Conservation (phyloP, 2,329 filamentous ascomycete genomes). For the Ophiostoma himal-ulmi region DNA sequence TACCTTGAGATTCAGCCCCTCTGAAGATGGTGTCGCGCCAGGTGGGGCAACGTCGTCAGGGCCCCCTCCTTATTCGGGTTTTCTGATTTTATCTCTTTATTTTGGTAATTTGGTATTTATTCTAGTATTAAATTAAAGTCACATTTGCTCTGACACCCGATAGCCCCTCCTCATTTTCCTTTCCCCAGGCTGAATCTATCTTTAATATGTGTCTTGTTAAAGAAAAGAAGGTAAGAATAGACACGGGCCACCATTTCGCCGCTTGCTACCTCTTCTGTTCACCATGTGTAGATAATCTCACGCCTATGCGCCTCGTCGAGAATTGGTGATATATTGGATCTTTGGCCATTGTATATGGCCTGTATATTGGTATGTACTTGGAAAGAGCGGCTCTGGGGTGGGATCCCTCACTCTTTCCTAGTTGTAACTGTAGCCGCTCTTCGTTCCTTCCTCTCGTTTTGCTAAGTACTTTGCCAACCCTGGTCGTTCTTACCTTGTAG, state of each 20-base stretch:
- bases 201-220: neutral
- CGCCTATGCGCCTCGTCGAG: neutral
- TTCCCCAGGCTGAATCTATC: neutral
- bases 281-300: neutral
- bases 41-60: constrained; percentile 3
- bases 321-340: neutral
- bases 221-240: neutral
- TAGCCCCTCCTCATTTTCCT: neutral
- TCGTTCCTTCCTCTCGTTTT: neutral
- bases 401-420: constrained; percentile 10
- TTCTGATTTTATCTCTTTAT: neutral
- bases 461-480: neutral
- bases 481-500: constrained; percentile 1
- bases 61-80: constrained; percentile 5
- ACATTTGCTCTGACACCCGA: neutral
- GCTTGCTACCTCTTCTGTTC: neutral
- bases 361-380: neutral
- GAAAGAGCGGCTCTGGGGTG: neutral
- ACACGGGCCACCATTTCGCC: neutral
- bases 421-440: neutral
- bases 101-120: neutral
- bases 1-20: constrained; percentile 6
- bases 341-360: neutral
- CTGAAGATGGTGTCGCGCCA: neutral
- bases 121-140: neutral